These are phyloP conservation scores for Hyphodiscus hymeniophilus DNA, from an alignment of 495 filamentous ascomycete genomes.

Conservation along the genomic window DNA sequence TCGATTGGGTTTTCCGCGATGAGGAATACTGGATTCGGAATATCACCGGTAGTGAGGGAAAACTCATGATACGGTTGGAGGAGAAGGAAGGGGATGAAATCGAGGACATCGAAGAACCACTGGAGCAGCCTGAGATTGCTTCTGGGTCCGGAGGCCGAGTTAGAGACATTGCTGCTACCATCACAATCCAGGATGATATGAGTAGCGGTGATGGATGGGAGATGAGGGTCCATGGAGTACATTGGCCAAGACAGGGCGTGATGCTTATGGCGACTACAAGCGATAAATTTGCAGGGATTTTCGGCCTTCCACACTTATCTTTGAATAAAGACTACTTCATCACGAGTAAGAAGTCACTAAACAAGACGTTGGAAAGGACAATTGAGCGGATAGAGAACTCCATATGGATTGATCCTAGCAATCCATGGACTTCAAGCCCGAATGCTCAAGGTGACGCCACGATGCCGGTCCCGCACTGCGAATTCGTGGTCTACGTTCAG, in stretches of 20 bases:
- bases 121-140: slow-evolving; percentile 20
- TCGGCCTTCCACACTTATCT: slow-evolving; percentile 77
- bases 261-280: slow-evolving; percentile 80
- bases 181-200: slow-evolving; percentile 62
- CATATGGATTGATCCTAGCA: slow-evolving; percentile 33
- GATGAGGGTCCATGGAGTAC: slow-evolving; percentile 69
- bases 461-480: slow-evolving; percentile 65
- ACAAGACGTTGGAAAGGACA: slow-evolving; percentile 57
- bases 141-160: slow-evolving; percentile 24
- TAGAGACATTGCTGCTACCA: slow-evolving; percentile 53
- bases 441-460: slow-evolving; percentile 48
- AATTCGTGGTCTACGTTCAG: slow-evolving; percentile 82
- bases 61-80: slow-evolving; percentile 41
- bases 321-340: slow-evolving; percentile 58
- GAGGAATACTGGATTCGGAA: slow-evolving; percentile 55
- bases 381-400: slow-evolving; percentile 52
- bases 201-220: slow-evolving; percentile 64
- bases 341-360: slow-evolving; percentile 56
- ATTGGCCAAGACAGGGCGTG: slow-evolving; percentile 67
- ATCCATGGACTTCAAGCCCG: slow-evolving; percentile 44
- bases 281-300: slow-evolving; percentile 85
- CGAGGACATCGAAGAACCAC: slow-evolving; percentile 16
- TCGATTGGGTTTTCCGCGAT: slow-evolving; percentile 27
- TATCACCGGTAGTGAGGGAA: slow-evolving; percentile 53
- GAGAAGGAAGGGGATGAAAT: slow-evolving; percentile 37